Percentiles rank a stretch among this genome's conserved stretches.
Conservation (phyloP, 2,329 filamentous ascomycete species). For the Aspergillus fumigatiaffinis region DNA sequence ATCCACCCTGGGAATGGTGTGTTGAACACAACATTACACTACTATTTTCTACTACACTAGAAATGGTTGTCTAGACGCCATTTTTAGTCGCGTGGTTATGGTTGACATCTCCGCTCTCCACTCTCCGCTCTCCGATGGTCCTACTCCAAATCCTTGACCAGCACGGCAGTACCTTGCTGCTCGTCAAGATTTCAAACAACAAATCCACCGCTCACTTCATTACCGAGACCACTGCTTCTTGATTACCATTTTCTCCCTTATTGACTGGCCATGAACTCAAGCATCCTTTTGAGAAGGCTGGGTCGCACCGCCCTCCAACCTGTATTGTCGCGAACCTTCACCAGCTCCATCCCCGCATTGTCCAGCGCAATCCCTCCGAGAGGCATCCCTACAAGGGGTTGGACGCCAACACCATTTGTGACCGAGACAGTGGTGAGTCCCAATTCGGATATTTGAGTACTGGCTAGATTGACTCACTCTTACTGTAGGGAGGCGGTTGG, state of each 20-base stretch:
- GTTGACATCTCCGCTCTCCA: too few species aligned
- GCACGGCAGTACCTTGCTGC: neutral
- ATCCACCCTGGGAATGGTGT: too few species aligned
- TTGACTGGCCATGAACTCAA: slow-evolving; percentile 19
- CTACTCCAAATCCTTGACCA: too few species aligned
- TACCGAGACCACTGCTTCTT: too few species aligned
- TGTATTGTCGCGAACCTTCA: slow-evolving; percentile 24
- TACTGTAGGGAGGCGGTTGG: slow-evolving; percentile 66
- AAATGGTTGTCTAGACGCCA: too few species aligned
- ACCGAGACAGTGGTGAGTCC: slow-evolving; percentile 54
- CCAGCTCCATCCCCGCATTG: slow-evolving; percentile 23
- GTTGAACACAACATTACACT: too few species aligned
- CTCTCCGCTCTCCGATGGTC: too few species aligned
- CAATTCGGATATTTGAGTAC: neutral
- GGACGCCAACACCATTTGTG: slow-evolving; percentile 52
- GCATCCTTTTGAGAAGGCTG: slow-evolving; percentile 20
- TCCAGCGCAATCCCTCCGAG: slow-evolving; percentile 31
- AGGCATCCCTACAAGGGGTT: slow-evolving; percentile 37
- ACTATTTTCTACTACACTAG: too few species aligned
- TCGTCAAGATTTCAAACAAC: neutral
- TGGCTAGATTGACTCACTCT: slow-evolving; percentile 14
- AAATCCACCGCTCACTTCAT: neutral
- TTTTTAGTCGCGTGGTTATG: too few species aligned
- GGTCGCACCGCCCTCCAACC: slow-evolving; percentile 14
- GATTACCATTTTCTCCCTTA: too few species aligned